Evolutionary conservation across 2,329 filamentous ascomycete genomes (phyloP), one percentile per base, ranked within the genome.

Genomic region (Ceratocystis albifundus): DNA sequence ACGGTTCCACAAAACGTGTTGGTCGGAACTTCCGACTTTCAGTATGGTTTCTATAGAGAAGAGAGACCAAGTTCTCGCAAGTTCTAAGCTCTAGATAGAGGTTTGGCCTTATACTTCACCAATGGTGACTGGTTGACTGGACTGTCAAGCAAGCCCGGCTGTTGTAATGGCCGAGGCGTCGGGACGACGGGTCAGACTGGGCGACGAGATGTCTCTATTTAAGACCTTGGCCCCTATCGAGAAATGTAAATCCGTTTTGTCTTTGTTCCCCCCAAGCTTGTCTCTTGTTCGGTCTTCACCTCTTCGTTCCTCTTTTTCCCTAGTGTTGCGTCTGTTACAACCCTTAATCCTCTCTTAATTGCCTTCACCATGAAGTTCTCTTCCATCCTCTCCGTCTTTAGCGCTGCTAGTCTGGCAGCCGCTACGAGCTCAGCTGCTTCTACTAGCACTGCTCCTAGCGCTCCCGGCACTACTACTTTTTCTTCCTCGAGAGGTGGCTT

Each of bases 1-100:
- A 59, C n/a, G 15, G 25, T n/a, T n/a, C 25, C 12, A 59, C 15
- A 59, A 36, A 59, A 59, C 28, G 2, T 30, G n/a, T n/a, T n/a
- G 25, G 48, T 53, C 55, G 55, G 55, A 59, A 59, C 20, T 59
- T 59, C 55, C 55, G 55, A 59, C 55, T 20, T 59, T 59, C 20
- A n/a, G 22, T 30, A 12, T 8, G 30, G 3, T 10, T 25, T 20
- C 17, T 59, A 28, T 4, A 8, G 3, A 20, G 28, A 12, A 6
- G 25, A 59, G 12, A 15, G n/a, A 17, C 15, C 4, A 20, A 8
- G 8, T 17, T 59, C 32, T 32, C 10, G 12, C 36, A 4, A 41
- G 10, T 41, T 41, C 36, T 41, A 41, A n/a, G 55, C 28, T 36
- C 17, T 10, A 5, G 28, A 4, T 17, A 20, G 4, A 30, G 30